A percentile compares a stretch with the other conserved stretches of the same genome.
phyloP scores from a whole-genome alignment of 2,329 filamentous ascomycete genomes.

The Pseudogymnoascus sp. region DNA sequence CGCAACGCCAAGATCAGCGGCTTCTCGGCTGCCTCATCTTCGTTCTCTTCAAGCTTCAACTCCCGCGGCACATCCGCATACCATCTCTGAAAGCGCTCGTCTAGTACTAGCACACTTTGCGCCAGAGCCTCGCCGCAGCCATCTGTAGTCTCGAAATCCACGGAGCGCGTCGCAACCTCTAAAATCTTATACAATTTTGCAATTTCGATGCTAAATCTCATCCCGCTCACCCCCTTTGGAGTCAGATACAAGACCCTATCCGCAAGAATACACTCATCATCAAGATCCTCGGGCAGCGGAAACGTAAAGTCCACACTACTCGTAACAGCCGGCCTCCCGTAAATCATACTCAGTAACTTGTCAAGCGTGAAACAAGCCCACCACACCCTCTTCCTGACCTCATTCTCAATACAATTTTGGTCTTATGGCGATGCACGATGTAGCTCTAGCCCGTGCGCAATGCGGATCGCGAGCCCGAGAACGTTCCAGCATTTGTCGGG shows the following conservation, averaged over 20 bases:
- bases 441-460: no score
- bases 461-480: no score
- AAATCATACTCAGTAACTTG: conserved; percentile 4
- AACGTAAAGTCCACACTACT: no score
- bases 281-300: no score
- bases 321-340: not conserved
- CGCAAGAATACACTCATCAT: no score
- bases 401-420: not conserved
- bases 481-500: no score
- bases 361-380: not conserved
- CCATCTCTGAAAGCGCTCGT: not conserved
- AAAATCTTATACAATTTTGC: conserved; percentile 12
- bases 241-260: no score
- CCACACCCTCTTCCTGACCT: not conserved
- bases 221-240: no score
- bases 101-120: not conserved
- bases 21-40: not conserved
- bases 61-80: not conserved
- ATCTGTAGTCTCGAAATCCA: not conserved
- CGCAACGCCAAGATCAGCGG: not conserved
- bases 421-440: no score
- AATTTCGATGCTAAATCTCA: not conserved
- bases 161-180: not conserved
- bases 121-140: not conserved
- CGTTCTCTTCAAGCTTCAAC: not conserved